Conservation (phyloP, 169 alveolate species). For the Plasmodium coatneyi region DNA sequence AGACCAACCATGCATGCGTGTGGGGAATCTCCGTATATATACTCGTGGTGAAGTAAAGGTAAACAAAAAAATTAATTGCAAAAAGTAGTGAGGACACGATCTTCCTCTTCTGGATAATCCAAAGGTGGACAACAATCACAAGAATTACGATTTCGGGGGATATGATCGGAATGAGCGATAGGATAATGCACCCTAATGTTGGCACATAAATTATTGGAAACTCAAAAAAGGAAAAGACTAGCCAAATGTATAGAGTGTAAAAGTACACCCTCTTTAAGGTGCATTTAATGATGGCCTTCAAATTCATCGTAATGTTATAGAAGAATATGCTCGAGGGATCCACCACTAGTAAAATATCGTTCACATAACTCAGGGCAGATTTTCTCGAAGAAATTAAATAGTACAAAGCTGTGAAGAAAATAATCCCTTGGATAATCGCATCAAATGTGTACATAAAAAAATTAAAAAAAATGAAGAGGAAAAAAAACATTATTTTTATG, state of each 20-base stretch:
- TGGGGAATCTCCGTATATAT: constrained; percentile 80
- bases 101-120: constrained; percentile 55
- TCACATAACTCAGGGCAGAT: constrained; percentile 70
- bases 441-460: constrained; percentile 78
- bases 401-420: constrained; percentile 79
- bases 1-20: constrained; percentile 82
- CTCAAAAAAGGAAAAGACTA: constrained; percentile 73
- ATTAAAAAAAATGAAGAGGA: constrained; percentile 53
- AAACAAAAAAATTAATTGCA: constrained; percentile 45
- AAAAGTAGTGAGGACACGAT: constrained; percentile 18
- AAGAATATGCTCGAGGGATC: constrained; percentile 78
- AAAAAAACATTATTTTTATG: constrained; percentile 71
- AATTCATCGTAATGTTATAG: constrained; percentile 62
- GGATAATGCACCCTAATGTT: constrained; percentile 75
- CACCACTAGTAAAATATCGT: constrained; percentile 77
- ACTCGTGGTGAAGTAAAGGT: constrained; percentile 77
- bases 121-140: constrained; percentile 36
- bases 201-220: constrained; percentile 83
- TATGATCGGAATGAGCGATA: constrained; percentile 77
- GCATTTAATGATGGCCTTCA: constrained; percentile 76
- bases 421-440: constrained; percentile 76
- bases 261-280: constrained; percentile 76
- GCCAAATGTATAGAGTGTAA: constrained; percentile 79
- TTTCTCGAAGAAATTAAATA: constrained; percentile 73
- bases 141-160: constrained; percentile 75